Evolutionary conservation across 1,284 basidiomycete genomes (phyloP), one percentile per base, ranked within the genome.

Genomic region (Lentinula novae-zelandiae): DNA sequence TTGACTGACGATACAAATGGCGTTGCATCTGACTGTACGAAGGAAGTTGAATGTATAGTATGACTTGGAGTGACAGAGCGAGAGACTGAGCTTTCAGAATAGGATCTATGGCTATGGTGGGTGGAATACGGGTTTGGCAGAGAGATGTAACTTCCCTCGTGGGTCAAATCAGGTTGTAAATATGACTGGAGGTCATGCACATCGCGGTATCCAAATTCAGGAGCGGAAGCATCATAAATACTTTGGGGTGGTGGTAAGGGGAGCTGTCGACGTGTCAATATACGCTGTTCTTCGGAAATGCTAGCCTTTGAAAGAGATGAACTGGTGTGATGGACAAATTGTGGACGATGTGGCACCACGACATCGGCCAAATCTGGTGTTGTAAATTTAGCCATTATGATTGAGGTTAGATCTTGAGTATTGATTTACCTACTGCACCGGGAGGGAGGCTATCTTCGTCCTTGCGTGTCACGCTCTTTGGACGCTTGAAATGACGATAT

Each of bases 121-220:
- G n/a, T 56, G 20, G 54, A 56, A 46, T 56, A 46, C 8, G 54
- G 54, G 44, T 46, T 56, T 36, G 54, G 54, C 15, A 56, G 40
- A 36, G 54, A 33, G 10, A 17, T 42, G 15, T 44, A 34, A n/a
- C 40, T 56, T 36, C n/a, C 54, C 39, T 56, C 54, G 10, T 31
- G 42, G 15, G 54, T 20, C n/a, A 34, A 42, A 13, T 56, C 42
- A 34, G 13, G 10, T 5, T 20, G 44, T 20, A 12, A 42, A 15
- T 12, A 10, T 54, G 10, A 3, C n/a, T 20, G 36, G 33, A 33
- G 12, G 36, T 27, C 13, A 15, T 44, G 6, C 9, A 46, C 22
- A 15, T 44, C 40, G 12, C 34, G 31, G 15, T 56, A 56, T 5
- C 22, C 17, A 34, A 34, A 7, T 13, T 48, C 40, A 5, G 42